These are phyloP conservation scores for Pythium volutum DNA, from an alignment of 352 stramenopile species.

Conservation along the genomic window DNA sequence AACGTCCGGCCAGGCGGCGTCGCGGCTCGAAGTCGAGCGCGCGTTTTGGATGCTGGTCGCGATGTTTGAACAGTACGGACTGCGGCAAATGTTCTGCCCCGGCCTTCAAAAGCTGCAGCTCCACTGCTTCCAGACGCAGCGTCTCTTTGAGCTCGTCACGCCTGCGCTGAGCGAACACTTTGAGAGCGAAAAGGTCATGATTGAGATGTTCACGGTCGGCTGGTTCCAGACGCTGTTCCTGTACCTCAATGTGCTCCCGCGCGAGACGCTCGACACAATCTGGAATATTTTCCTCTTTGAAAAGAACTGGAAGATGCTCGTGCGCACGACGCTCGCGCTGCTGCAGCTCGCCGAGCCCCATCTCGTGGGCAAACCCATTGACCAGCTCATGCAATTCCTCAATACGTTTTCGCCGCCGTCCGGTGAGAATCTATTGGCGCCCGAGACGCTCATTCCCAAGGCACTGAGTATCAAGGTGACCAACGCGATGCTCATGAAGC, in stretches of 20 bases:
- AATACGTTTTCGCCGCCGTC: conserved; percentile 67
- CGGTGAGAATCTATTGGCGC: conserved; percentile 54
- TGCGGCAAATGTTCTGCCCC: conserved; percentile 78
- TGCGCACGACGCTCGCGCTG: conserved; percentile 65
- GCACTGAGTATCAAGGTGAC: conserved; percentile 77
- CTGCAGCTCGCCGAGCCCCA: conserved; percentile 62
- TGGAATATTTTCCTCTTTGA: conserved; percentile 87
- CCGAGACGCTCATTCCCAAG: conserved; percentile 37
- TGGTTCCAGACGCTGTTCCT: conserved; percentile 89
- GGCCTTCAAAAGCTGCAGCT: conserved; percentile 67
- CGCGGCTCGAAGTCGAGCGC: conserved; percentile 54
- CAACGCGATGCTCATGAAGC: conserved; percentile 67
- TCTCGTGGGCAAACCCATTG: conserved; percentile 65
- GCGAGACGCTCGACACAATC: conserved; percentile 67
- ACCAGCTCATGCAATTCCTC: conserved; percentile 86
- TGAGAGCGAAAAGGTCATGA: conserved; percentile 67
- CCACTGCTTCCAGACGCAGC: conserved; percentile 80
- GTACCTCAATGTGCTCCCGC: conserved; percentile 80
- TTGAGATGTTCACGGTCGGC: conserved; percentile 87
- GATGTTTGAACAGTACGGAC: conserved; percentile 77
- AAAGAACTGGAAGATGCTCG: conserved; percentile 85
- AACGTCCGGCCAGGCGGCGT: conserved; percentile 32
- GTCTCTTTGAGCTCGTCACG: conserved; percentile 54
- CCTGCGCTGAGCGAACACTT: conserved; percentile 70
- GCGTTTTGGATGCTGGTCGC: conserved; percentile 81